Base-by-base conservation (phyloP, 441 rosid genomes). In the Adansonia madagascariensis region DNA sequence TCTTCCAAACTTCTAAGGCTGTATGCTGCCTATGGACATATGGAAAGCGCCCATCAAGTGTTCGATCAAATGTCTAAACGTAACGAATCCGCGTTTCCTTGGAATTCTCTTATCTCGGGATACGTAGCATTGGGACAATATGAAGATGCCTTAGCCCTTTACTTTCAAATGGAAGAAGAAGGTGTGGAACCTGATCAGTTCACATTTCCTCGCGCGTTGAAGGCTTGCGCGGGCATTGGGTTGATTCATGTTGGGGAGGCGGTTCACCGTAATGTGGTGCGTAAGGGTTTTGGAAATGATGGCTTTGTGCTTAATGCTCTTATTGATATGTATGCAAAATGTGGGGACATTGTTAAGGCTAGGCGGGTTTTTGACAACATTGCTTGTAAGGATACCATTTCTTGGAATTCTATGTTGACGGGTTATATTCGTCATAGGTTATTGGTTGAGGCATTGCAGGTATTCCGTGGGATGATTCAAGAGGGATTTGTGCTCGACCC, bases 61-160 rank as follows among this genome's bases (percentile, higher is more conserved):
- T 93, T 95, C 75, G 97, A 95, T 79, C 79, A 87, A 85, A 95
- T 93, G 98, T 18, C 86, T 52, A 88, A 66, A 35, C 79, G 94
- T 68, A 77, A 81, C 0, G 77, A 79, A 0, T 89, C 88, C 0
- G 88, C 98, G 27, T 95, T 95, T 77, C 85, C 94, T 2, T 95
- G 98, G 97, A 95, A 95, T 76, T 93, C 98, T 66, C 92, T 93
- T 49, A 89, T 95, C 52, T 88, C 96, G 0, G 98, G 98, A 20
- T 93, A 95, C 64, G 84, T 91, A 1, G 92, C 88, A 77, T 69
- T 77, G 79, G 94, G 93, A 70, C 85, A 82, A 47, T 84, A 87
- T 50, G 98, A 91, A 81, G 97, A 93, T 46, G 97, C 98, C 27
- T 80, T 95, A 84, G 94, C 97, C 61, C 85, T 93, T 17, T 93